phyloP scores from a whole-genome alignment of 2,329 filamentous ascomycete species.

The Curvularia lunata region DNA sequence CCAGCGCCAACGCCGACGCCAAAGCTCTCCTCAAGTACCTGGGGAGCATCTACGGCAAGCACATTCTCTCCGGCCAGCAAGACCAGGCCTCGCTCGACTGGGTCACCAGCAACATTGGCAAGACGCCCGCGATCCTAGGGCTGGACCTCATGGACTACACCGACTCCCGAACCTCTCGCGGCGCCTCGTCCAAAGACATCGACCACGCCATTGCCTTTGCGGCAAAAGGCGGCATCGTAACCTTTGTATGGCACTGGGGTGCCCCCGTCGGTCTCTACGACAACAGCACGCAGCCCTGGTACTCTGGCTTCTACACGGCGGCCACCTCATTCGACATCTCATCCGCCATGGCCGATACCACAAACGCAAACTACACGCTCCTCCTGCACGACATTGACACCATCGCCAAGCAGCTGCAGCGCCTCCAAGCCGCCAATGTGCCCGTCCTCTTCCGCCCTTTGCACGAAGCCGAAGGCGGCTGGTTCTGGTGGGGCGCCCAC shows the following conservation, averaged over 20 bases:
- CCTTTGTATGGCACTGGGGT: conserved; percentile 60
- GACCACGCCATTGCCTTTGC: conserved; percentile 57
- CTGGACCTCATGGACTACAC: conserved; percentile 60
- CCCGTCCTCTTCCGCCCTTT: conserved; percentile 58
- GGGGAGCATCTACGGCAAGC: conserved; percentile 54
- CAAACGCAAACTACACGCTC: conserved; percentile 56
- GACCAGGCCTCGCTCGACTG: conserved; percentile 54
- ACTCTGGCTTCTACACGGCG: conserved; percentile 58
- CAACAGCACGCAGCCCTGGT: conserved; percentile 56
- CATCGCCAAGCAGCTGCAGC: conserved; percentile 56
- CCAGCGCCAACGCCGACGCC: conserved; percentile 47
- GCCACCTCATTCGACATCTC: conserved; percentile 58
- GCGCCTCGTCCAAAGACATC: conserved; percentile 52
- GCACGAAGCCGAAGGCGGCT: conserved; percentile 59
- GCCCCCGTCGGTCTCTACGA: conserved; percentile 57
- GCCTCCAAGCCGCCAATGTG: conserved; percentile 53
- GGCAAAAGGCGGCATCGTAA: conserved; percentile 55
- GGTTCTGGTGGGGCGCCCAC: conserved; percentile 62
- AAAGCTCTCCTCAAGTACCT: conserved; percentile 54
- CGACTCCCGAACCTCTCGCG: conserved; percentile 54
- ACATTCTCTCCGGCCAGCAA: conserved; percentile 59
- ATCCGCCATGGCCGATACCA: conserved; percentile 51
- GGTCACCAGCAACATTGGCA: conserved; percentile 54
- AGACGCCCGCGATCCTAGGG: conserved; percentile 56
- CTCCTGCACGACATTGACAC: conserved; percentile 58